Conservation (phyloP, 1,139 yeast genomes). For the Tardiomyces depauwii region DNA sequence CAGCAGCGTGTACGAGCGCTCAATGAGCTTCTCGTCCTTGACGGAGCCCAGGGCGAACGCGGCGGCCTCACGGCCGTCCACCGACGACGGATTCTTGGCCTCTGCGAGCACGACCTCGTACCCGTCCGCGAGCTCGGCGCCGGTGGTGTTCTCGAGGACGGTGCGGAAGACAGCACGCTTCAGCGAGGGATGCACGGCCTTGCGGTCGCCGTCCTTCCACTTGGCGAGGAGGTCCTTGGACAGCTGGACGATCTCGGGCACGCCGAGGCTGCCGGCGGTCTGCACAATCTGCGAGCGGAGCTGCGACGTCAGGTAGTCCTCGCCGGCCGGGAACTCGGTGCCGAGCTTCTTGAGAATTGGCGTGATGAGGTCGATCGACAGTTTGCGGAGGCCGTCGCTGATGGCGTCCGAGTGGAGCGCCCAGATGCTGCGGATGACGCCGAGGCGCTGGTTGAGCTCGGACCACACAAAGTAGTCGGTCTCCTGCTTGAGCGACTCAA, state of each 20-base stretch:
- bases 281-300: slow-evolving; percentile 64
- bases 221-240: slow-evolving; percentile 48
- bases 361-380: slow-evolving; percentile 49
- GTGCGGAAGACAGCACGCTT: slow-evolving; percentile 58
- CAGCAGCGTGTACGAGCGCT: slow-evolving; percentile 48
- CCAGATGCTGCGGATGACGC: slow-evolving; percentile 36
- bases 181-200: slow-evolving; percentile 73
- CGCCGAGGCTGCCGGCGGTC: slow-evolving; percentile 54
- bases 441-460: slow-evolving; percentile 39
- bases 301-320: slow-evolving; percentile 62
- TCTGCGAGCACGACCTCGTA: slow-evolving; percentile 51
- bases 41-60: slow-evolving; percentile 67
- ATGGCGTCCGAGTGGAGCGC: slow-evolving; percentile 51
- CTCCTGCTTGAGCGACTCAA: slow-evolving; percentile 35
- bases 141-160: slow-evolving; percentile 60
- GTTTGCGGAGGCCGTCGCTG: slow-evolving; percentile 44
- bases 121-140: slow-evolving; percentile 49
- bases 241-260: slow-evolving; percentile 40
- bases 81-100: slow-evolving; percentile 52
- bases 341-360: slow-evolving; percentile 53
- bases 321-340: slow-evolving; percentile 52
- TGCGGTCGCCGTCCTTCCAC: slow-evolving; percentile 52
- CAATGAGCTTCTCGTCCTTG: slow-evolving; percentile 43
- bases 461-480: slow-evolving; percentile 55
- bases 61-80: slow-evolving; percentile 70